A percentile compares a stretch with the other conserved stretches of the same genome.
These are phyloP conservation scores for Ophiostoma populinum DNA, from an alignment of 2,329 filamentous ascomycete species.

Conservation along the genomic window DNA sequence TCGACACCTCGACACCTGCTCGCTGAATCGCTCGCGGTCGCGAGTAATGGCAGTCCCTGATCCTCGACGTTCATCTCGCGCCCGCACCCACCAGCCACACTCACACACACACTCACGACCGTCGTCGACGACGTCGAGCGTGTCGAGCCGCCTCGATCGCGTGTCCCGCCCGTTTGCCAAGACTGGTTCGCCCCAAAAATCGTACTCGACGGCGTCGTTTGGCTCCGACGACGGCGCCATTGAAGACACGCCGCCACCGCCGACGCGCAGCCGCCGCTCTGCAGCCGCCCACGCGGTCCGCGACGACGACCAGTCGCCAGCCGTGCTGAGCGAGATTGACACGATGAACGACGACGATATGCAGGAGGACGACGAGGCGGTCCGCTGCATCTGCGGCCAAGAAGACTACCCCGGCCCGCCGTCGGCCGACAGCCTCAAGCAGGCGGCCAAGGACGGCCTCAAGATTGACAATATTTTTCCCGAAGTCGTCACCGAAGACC, in stretches of 20 bases:
- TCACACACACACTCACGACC: slow-evolving; percentile 61
- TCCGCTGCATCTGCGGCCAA: slow-evolving; percentile 84
- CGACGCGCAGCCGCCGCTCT: slow-evolving; percentile 40
- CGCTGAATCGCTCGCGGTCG: slow-evolving; percentile 15
- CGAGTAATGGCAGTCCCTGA: slow-evolving; percentile 43
- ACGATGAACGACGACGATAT: slow-evolving; percentile 52
- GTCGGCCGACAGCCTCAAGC: slow-evolving; percentile 36
- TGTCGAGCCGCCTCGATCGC: slow-evolving; percentile 57
- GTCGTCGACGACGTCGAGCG: slow-evolving; percentile 61
- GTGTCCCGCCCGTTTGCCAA: slow-evolving; percentile 56
- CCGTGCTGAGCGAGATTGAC: slow-evolving; percentile 25
- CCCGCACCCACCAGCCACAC: slow-evolving; percentile 60
- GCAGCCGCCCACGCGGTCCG: slow-evolving; percentile 8
- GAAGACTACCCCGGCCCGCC: slow-evolving; percentile 85
- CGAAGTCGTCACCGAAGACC: slow-evolving; percentile 59
- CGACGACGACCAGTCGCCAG: slow-evolving; percentile 32
- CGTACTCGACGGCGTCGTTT: slow-evolving; percentile 53
- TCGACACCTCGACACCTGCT: neutral
- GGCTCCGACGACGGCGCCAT: slow-evolving; percentile 45
- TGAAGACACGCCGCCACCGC: slow-evolving; percentile 55
- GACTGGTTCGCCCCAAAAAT: slow-evolving; percentile 56
- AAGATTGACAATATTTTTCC: slow-evolving; percentile 39
- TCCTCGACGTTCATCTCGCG: slow-evolving; percentile 81
- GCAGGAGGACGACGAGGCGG: slow-evolving; percentile 81
- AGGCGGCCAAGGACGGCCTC: slow-evolving; percentile 36